A percentile compares a stretch with the other conserved stretches of the same genome.
Evolutionary conservation across 2,329 filamentous ascomycete species (phyloP).

Genomic region (Tolypocladium endophyticum): DNA sequence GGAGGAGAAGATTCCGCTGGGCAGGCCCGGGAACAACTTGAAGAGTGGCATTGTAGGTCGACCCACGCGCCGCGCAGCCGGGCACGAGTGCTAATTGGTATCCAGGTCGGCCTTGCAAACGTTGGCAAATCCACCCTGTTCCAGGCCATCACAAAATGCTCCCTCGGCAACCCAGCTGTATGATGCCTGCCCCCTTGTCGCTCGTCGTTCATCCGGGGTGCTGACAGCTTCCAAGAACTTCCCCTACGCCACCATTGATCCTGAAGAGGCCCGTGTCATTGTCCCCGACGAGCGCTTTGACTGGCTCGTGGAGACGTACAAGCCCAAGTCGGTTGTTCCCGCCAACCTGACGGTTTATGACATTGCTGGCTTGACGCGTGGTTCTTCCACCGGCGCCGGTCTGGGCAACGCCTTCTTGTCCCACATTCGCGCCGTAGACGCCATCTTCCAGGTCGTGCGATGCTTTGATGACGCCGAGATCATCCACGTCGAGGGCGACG

Average conservation of each 20-base stretch:
- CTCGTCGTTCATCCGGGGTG: slow-evolving; percentile 24
- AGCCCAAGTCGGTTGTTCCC: slow-evolving; percentile 93
- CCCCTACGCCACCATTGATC: slow-evolving; percentile 97
- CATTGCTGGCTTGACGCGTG: slow-evolving; percentile 91
- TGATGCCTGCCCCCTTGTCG: slow-evolving; percentile 27
- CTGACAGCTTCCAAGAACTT: slow-evolving; percentile 63
- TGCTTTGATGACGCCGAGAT: slow-evolving; percentile 99
- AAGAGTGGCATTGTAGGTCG: slow-evolving; percentile 93
- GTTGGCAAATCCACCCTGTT: slow-evolving; percentile 99
- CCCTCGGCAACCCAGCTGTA: slow-evolving; percentile 92
- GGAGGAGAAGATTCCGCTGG: slow-evolving; percentile 94
- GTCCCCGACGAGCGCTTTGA: slow-evolving; percentile 94
- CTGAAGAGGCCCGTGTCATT: slow-evolving; percentile 94
- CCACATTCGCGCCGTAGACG: slow-evolving; percentile 95
- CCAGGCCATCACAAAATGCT: slow-evolving; percentile 98
- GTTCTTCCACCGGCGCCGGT: slow-evolving; percentile 93
- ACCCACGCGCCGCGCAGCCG: slow-evolving; percentile 1
- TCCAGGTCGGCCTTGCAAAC: slow-evolving; percentile 90
- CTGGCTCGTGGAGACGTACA: slow-evolving; percentile 93
- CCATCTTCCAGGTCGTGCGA: slow-evolving; percentile 93
- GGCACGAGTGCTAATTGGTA: not conserved
- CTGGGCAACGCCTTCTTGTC: slow-evolving; percentile 97
- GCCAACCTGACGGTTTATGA: slow-evolving; percentile 98
- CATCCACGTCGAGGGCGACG: slow-evolving; percentile 98
- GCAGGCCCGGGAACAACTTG: slow-evolving; percentile 91